A percentile compares a stretch with the other conserved stretches of the same genome.
phyloP scores from a whole-genome alignment of 768 basidiomycete species.

The Podaxis carcinomalis region DNA sequence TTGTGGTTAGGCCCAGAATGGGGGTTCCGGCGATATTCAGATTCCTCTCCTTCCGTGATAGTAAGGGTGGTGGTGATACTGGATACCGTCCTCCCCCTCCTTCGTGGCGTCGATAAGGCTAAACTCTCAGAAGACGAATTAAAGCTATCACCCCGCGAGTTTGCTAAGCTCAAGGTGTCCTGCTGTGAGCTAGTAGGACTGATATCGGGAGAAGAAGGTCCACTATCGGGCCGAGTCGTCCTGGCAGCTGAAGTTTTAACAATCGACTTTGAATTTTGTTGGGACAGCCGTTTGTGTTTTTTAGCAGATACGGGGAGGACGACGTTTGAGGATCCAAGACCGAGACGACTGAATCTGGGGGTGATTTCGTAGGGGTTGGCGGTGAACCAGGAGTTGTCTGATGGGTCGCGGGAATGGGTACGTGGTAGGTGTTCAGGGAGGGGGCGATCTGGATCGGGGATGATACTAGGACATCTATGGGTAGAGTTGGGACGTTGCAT shows the following conservation, averaged over 20 bases:
- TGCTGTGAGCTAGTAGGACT: neutral
- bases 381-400: slow-evolving; percentile 33
- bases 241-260: neutral
- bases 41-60: neutral
- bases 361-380: slow-evolving; percentile 28
- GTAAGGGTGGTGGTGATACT: neutral
- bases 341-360: slow-evolving; percentile 37
- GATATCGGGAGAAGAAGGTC: neutral
- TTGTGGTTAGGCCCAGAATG: neutral
- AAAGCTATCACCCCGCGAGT: neutral
- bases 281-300: slow-evolving; percentile 18
- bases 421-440: slow-evolving; percentile 7
- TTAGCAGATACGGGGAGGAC: slow-evolving; percentile 39
- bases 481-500: slow-evolving; percentile 6
- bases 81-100: neutral
- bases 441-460: slow-evolving; percentile 3
- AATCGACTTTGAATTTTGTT: neutral
- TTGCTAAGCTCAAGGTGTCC: neutral
- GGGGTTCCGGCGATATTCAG: neutral
- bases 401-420: slow-evolving; percentile 10
- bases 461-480: slow-evolving; percentile 4
- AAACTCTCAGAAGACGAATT: neutral
- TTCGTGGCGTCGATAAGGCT: neutral
- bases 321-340: slow-evolving; percentile 27
- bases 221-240: neutral